Evolutionary conservation across 108 stramenopile species (phyloP).

Genomic region (Skeletonema costatum): DNA sequence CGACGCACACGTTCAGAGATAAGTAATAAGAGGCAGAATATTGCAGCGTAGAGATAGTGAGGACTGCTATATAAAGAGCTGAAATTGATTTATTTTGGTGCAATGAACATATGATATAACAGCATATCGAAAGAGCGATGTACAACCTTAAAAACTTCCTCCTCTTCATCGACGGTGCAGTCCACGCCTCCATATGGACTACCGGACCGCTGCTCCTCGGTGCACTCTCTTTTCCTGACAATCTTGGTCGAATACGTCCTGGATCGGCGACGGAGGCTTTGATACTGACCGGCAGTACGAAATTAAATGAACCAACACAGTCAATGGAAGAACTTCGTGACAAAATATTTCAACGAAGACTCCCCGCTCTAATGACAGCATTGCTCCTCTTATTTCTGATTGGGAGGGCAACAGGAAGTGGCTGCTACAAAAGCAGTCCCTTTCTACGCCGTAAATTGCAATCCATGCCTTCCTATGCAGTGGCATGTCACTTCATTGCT

Average conservation of each 20-base stretch:
- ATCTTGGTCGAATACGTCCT: not conserved
- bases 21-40: no score
- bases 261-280: constrained; percentile 11
- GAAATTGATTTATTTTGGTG: not conserved
- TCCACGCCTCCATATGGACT: constrained; percentile 29
- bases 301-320: not conserved
- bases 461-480: constrained; percentile 8
- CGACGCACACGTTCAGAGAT: no score
- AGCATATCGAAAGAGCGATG: not conserved
- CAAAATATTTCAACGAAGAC: not conserved
- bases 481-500: not conserved
- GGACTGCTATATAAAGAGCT: no score
- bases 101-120: not conserved
- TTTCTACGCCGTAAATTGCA: constrained; percentile 1
- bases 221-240: not conserved
- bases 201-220: constrained; percentile 20
- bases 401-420: constrained; percentile 5
- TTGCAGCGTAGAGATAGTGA: no score
- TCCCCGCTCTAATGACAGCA: not conserved
- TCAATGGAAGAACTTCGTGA: not conserved
- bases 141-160: constrained; percentile 9
- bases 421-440: not conserved
- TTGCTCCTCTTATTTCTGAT: constrained; percentile 13
- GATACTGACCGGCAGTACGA: not conserved
- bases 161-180: constrained; percentile 27